Base-by-base conservation (phyloP, 2,329 filamentous ascomycete genomes). In the Stachybotrys echinatus region DNA sequence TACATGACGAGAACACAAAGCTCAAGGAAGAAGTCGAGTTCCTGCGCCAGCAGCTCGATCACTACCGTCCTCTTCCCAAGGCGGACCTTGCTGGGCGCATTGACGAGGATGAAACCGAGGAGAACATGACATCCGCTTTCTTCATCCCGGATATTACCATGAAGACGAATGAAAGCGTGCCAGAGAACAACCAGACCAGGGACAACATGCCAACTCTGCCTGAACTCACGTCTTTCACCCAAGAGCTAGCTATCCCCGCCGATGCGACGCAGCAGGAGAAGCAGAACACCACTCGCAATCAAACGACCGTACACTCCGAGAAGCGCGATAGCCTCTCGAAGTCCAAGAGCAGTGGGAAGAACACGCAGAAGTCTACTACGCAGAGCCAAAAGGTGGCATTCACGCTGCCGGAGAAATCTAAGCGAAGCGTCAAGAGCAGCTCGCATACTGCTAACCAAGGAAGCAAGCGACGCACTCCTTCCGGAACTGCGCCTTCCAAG, bases 61-160 rank as follows among this genome's bases (percentile, higher is more conserved):
- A 73, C 48, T 70, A 64, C 48, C 68, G 71, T 18, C 68, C 68
- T 2, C 54, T 62, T 21, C 63, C 65, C 22, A 68, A 70, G 56
- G 63, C 68, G 3, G 64, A 73, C 48, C 59, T 69, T 14, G 61
- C 66, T 38, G 64, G 58, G 14, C 63, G 59, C 12, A 56, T 67
- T 2, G 66, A 70, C 4, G 27, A 14, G 14, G 66, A 69, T 1
- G 64, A 67, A 49, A 69, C 65, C 7, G 72, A 73, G 45, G 76
- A 80, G 38, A 79, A 80, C 54, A 79, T 81, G 74, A 81, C 79
- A 0, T 82, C 79, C 6, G 79, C 76, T 4, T 76, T 81, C 56
- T 80, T 82, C 55, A 68, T 82, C 50, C 77, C 79, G 20, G 79
- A 83, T 54, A 81, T 81, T 53, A 82, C 79, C 2, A 68, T 80